phyloP scores from a whole-genome alignment of 2,329 filamentous ascomycete species.

The Fusarium udum region DNA sequence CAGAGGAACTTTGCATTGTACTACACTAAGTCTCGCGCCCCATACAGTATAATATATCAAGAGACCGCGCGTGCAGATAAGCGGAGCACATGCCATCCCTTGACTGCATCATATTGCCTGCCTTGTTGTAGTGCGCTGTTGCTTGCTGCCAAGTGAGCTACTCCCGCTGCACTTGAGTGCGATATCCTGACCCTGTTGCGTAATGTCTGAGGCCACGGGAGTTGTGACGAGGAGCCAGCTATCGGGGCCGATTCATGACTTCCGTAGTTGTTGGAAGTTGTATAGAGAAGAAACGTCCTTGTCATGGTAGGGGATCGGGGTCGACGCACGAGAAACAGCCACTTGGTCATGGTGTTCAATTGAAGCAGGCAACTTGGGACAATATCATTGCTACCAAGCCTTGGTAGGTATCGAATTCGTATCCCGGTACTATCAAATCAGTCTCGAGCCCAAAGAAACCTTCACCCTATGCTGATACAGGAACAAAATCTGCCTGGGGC shows the following conservation, averaged over 20 bases:
- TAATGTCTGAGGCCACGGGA: accelerated
- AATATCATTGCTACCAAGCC: not conserved
- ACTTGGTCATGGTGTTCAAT: accelerated
- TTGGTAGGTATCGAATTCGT: not conserved
- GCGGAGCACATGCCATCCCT: not conserved
- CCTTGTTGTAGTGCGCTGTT: not conserved
- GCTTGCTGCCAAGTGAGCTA: not conserved
- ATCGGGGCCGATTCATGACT: accelerated
- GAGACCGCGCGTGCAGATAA: accelerated
- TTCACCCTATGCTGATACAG: not conserved
- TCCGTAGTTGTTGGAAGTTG: accelerated
- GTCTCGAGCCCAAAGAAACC: not conserved
- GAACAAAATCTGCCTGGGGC: not conserved
- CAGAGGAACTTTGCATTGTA: too few species aligned
- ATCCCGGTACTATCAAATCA: accelerated
- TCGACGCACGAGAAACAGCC: not conserved
- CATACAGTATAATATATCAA: not conserved
- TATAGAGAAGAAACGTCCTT: accelerated
- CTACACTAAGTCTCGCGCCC: not conserved
- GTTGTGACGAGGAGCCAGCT: accelerated
- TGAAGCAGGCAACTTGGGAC: accelerated
- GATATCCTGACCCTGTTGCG: not conserved
- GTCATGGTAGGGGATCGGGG: accelerated
- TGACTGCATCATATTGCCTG: not conserved
- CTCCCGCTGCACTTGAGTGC: too few species aligned